phyloP scores from a whole-genome alignment of 2,329 filamentous ascomycete genomes.

The Talaromyces sp. region DNA sequence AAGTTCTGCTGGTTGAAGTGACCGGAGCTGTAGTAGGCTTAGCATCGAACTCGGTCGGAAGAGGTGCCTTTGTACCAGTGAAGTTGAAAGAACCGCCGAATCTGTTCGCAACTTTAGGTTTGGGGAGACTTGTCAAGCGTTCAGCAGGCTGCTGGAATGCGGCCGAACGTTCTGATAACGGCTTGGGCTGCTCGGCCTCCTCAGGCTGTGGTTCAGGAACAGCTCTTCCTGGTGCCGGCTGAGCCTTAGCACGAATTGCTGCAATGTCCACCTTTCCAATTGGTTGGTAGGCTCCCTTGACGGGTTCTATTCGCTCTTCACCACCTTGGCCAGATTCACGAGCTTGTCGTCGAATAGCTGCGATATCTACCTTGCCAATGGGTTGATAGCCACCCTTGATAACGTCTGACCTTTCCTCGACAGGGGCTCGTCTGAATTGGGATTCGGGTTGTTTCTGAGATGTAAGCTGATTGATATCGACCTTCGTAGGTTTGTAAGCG shows the following conservation, averaged over 20 bases:
- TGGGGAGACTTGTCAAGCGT: constrained; percentile 80
- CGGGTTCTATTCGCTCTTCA: constrained; percentile 76
- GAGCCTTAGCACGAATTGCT: constrained; percentile 80
- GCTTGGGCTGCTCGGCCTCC: constrained; percentile 53
- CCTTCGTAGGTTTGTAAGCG: constrained; percentile 92
- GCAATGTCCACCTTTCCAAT: constrained; percentile 96
- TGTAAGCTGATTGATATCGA: constrained; percentile 83
- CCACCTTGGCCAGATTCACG: constrained; percentile 52
- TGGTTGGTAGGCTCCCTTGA: constrained; percentile 93
- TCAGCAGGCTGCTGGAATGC: constrained; percentile 67
- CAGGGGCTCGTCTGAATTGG: constrained; percentile 33
- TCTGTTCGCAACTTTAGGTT: constrained; percentile 90
- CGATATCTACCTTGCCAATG: constrained; percentile 95
- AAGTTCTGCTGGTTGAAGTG: constrained; percentile 81
- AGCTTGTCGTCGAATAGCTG: constrained; percentile 75
- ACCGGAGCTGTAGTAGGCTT: constrained; percentile 61
- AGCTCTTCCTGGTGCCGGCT: constrained; percentile 60
- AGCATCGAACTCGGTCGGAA: constrained; percentile 65
- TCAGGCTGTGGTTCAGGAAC: constrained; percentile 46
- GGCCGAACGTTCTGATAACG: constrained; percentile 70
- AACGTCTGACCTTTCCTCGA: constrained; percentile 55
- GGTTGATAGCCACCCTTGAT: constrained; percentile 88
- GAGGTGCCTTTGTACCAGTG: constrained; percentile 82
- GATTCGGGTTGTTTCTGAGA: constrained; percentile 61
- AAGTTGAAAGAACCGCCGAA: constrained; percentile 73